Percentiles rank a stretch among this genome's conserved stretches.
phyloP scores from a whole-genome alignment of 2,329 filamentous ascomycete species.

The Xylariaceae sp. region DNA sequence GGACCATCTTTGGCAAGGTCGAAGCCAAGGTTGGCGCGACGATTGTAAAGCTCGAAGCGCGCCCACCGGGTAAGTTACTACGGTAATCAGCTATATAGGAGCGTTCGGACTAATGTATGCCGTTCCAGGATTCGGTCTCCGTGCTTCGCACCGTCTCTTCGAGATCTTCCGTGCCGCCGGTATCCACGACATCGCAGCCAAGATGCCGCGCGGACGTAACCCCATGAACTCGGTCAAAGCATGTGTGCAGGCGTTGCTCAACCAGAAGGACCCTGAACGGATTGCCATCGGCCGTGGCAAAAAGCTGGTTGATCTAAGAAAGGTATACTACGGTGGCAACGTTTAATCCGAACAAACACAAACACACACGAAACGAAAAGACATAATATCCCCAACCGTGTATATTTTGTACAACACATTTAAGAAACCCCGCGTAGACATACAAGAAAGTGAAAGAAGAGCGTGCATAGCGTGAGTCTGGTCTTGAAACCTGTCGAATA shows the following conservation, averaged over 20 bases:
- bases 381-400: conserved; percentile 14
- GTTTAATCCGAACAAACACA: not conserved
- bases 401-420: conserved; percentile 21
- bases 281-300: conserved; percentile 84
- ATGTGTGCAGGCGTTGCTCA: conserved; percentile 72
- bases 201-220: conserved; percentile 80
- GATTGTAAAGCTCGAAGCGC: conserved; percentile 71
- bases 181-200: conserved; percentile 79
- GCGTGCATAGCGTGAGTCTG: not conserved
- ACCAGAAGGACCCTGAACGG: conserved; percentile 81
- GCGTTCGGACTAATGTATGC: conserved; percentile 1
- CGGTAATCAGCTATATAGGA: not conserved
- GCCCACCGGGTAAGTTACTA: conserved; percentile 71
- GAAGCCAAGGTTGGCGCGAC: conserved; percentile 83
- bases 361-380: not conserved
- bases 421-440: conserved; percentile 10
- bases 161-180: conserved; percentile 87
- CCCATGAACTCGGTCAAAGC: conserved; percentile 98
- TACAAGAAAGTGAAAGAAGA: not conserved
- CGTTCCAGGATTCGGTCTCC: conserved; percentile 77
- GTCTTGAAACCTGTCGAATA: not conserved
- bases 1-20: conserved; percentile 85
- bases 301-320: conserved; percentile 93
- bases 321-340: conserved; percentile 75
- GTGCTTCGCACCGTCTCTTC: conserved; percentile 85